Conservation (phyloP, 2,329 filamentous ascomycete species). For the Leptosphaerulina australis region DNA sequence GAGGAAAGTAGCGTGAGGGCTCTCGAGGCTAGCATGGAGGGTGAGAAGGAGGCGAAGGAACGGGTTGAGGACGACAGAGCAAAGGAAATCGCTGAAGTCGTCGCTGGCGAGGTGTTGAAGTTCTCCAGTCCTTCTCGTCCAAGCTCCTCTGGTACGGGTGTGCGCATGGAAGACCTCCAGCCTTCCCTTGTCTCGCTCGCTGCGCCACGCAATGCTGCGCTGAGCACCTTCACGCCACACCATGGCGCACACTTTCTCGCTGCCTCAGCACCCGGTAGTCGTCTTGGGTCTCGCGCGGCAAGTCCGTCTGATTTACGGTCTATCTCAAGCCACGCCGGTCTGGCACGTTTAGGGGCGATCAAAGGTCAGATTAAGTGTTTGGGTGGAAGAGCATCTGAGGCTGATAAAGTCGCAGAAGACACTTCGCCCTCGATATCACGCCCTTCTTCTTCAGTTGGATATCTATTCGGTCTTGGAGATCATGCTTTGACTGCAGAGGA, state of each 20-base stretch:
- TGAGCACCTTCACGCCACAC: conserved; percentile 26
- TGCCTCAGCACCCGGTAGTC: conserved; percentile 34
- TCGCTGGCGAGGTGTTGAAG: neutral
- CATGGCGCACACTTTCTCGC: conserved; percentile 31
- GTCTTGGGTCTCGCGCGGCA: conserved; percentile 19
- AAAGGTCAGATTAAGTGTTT: neutral
- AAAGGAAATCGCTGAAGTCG: neutral
- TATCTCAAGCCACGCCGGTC: conserved; percentile 2
- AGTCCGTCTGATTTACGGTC: conserved; percentile 12
- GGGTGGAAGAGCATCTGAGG: too few species aligned
- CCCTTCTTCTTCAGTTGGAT: neutral
- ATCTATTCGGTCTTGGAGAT: conserved; percentile 12
- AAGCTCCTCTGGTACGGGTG: neutral
- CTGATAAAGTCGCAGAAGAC: neutral
- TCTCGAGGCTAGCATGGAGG: conserved; percentile 13
- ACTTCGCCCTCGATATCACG: neutral
- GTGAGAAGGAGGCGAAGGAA: conserved; percentile 11
- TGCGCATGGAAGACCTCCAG: neutral
- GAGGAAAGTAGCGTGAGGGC: conserved; percentile 23
- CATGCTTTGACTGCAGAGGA: conserved; percentile 14
- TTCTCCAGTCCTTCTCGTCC: neutral
- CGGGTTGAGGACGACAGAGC: conserved; percentile 9
- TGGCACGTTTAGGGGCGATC: neutral
- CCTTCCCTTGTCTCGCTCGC: neutral
- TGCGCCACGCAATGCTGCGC: neutral